phyloP scores from a whole-genome alignment of 2,329 filamentous ascomycete genomes.

The Epichloe brachyelytri region DNA sequence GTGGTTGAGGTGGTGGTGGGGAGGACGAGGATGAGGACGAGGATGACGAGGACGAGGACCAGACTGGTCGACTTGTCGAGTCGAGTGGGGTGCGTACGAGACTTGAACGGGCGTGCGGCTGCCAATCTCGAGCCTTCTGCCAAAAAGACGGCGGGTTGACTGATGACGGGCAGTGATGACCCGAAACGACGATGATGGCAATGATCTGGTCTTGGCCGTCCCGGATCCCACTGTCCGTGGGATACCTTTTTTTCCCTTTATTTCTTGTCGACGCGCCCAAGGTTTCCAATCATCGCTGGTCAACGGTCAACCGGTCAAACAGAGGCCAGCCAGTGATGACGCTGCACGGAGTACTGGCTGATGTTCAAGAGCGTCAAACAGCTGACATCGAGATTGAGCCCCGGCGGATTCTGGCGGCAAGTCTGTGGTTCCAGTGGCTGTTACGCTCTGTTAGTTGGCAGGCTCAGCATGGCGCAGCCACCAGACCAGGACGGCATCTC shows the following conservation, averaged over 20 bases:
- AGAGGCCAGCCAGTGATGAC: neutral
- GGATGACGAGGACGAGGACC: too few relatives aligned
- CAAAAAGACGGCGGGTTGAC: neutral
- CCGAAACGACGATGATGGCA: neutral
- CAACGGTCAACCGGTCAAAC: neutral
- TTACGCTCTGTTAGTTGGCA: neutral
- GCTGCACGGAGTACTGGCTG: neutral
- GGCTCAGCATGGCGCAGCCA: slow-evolving; percentile 20
- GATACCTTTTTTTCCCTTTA: neutral
- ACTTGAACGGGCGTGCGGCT: slow-evolving; percentile 1
- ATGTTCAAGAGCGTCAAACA: too few relatives aligned
- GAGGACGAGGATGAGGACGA: too few relatives aligned
- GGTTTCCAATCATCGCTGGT: neutral
- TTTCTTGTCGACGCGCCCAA: neutral
- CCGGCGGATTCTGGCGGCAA: too few relatives aligned
- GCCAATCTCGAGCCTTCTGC: neutral
- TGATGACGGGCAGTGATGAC: neutral
- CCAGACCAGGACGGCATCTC: slow-evolving; percentile 13
- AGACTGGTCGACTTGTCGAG: neutral
- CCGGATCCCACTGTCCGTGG: neutral
- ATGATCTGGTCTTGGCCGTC: neutral
- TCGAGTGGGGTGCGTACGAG: neutral
- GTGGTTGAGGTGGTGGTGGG: neutral
- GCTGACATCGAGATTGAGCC: neutral
- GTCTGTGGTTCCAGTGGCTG: neutral